phyloP scores from a whole-genome alignment of 345 rosid species.

The Xanthoceras sorbifolium region DNA sequence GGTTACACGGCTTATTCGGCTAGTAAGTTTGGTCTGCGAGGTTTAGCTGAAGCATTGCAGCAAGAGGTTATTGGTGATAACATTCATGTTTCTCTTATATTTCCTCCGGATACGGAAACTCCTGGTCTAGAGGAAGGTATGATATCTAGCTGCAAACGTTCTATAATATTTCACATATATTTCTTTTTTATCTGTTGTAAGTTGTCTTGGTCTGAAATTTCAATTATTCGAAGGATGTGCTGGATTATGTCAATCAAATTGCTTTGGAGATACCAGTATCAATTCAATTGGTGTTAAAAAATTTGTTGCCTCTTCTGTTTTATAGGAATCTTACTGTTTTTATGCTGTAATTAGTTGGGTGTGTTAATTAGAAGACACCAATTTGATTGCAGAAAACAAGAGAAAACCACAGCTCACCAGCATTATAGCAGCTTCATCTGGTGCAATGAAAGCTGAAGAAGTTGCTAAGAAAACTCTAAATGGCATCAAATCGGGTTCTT shows the following conservation, averaged over 20 bases:
- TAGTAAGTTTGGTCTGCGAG: conserved; percentile 79
- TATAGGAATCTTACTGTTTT: not conserved
- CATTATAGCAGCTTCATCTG: conserved; percentile 58
- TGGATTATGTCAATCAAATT: not conserved
- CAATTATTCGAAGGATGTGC: not conserved
- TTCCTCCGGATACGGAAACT: conserved; percentile 89
- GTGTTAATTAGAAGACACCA: not conserved
- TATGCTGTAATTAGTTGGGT: conserved; percentile 1
- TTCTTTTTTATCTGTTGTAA: not conserved
- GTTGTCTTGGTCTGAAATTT: not conserved
- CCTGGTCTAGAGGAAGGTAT: conserved; percentile 77
- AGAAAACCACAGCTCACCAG: conserved; percentile 62
- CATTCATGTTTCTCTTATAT: conserved; percentile 73
- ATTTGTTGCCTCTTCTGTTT: not conserved
- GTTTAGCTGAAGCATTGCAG: conserved; percentile 90
- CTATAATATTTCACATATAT: not conserved
- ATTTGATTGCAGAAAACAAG: conserved; percentile 57
- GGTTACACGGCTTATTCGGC: conserved; percentile 92
- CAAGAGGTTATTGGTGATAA: conserved; percentile 82
- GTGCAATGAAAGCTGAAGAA: conserved; percentile 73
- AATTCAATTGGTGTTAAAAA: no score
- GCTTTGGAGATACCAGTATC: no score
- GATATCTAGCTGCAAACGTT: not conserved
- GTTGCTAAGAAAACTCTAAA: conserved; percentile 72
- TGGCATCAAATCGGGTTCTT: conserved; percentile 72